Base-by-base conservation (phyloP, 139 green algal species). In the Trebouxia sp. region DNA sequence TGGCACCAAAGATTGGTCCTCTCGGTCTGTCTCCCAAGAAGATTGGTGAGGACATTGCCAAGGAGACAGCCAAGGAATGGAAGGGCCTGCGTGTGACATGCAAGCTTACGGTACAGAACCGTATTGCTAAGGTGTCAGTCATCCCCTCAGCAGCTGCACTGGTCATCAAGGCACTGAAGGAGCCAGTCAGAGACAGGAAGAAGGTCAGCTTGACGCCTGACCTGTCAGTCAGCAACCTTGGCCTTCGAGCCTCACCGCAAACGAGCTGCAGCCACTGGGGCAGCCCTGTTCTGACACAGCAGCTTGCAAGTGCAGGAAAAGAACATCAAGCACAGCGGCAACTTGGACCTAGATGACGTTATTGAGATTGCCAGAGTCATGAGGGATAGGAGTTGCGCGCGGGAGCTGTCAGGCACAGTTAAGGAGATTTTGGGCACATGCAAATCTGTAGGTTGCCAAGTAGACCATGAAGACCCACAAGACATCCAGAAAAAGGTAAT, bases 1-100 rank as follows among this genome's bases (percentile, higher is more conserved):
- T 99, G 15, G 97, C 97, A 24, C 97, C 97, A 41, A 99, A 99
- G 93, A 99, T 99, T 80, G 97, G 97, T 90, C 97, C 97, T 43
- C 94, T 99, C 74, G 97, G 97, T 92, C 93, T 99, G 62, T 99
- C 97, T 32, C 97, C 97, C 65, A 99, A 99, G 92, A 99, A 99
- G 93, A 94, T 99, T 87, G 97, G 97, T 91, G 97, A 99, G 87
- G 96, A 99, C 80, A 99, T 99, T 89, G 97, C 97, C 83, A 99
- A 99, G 94, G 96, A 98, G 87, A 99, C 97, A 35, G 91, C 89
- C 67, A 99, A 99, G 91, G 97, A 99, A 72, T 99, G 97, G 97
- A 98, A 97, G 88, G 97, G 97, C 50, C 94, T 99, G 83, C 94
- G 97, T 75, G 95, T 99, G 66, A 99, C 97, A 22, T 92, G 97